These are phyloP conservation scores for Cicer chorassanicum DNA, from an alignment of 306 rosid species.

Conservation along the genomic window DNA sequence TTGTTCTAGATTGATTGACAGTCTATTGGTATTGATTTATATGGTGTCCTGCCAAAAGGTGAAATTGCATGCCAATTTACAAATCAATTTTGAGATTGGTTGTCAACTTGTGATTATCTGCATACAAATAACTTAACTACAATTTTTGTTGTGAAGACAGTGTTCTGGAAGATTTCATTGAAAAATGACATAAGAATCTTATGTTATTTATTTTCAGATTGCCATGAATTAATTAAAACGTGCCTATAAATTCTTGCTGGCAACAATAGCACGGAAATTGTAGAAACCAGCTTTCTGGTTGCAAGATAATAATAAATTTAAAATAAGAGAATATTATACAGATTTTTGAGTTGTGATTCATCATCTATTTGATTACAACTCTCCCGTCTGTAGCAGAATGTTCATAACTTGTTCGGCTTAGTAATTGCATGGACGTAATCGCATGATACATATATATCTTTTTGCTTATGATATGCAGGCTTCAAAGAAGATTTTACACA, in stretches of 20 bases:
- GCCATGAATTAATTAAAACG: slow-evolving; percentile 8
- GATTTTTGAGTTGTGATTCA: slow-evolving; percentile 18
- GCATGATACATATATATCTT: slow-evolving; percentile 14
- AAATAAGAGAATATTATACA: slow-evolving; percentile 7
- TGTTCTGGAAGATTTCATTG: slow-evolving; percentile 33
- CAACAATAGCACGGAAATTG: slow-evolving; percentile 17
- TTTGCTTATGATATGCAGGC: slow-evolving; percentile 9
- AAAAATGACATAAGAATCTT: slow-evolving; percentile 23
- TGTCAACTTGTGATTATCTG: background rate
- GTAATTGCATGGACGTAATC: slow-evolving; percentile 3
- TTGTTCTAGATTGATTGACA: background rate
- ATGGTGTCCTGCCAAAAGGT: slow-evolving; percentile 2
- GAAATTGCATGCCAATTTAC: background rate
- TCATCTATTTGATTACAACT: slow-evolving; percentile 24
- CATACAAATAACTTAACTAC: background rate
- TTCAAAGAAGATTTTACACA: background rate
- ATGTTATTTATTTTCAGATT: slow-evolving; percentile 25
- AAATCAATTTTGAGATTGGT: background rate
- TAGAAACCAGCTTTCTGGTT: slow-evolving; percentile 17
- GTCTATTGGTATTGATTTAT: background rate
- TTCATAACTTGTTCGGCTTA: background rate
- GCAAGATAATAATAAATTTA: background rate
- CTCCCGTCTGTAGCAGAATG: slow-evolving; percentile 7
- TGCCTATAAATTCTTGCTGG: slow-evolving; percentile 36
- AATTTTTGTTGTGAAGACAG: slow-evolving; percentile 27